Evolutionary conservation across 768 basidiomycete species (phyloP).

Genomic region (Boletus rubropictus): DNA sequence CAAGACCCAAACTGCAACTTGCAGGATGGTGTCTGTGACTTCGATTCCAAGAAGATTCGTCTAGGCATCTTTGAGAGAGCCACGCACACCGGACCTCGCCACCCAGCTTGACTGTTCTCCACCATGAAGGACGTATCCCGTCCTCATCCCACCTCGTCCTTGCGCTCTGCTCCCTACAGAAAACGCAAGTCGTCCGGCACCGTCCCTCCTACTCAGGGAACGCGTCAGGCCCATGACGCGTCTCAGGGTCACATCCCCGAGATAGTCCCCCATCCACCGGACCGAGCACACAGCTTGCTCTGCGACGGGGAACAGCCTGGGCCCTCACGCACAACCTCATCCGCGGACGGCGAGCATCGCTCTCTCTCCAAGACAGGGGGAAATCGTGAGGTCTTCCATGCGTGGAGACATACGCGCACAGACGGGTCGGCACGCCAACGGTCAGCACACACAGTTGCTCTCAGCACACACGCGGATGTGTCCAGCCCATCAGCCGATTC

Average conservation of each 20-base stretch:
- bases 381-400: not conserved
- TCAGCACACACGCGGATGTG: constrained; percentile 8
- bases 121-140: constrained; percentile 25
- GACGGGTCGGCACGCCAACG: constrained; percentile 6
- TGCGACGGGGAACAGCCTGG: constrained; percentile 6
- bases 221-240: constrained; percentile 13
- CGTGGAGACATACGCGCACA: constrained; percentile 3
- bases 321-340: not conserved
- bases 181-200: constrained; percentile 7
- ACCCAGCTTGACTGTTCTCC: constrained; percentile 5
- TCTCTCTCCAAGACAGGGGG: constrained; percentile 5
- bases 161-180: constrained; percentile 16
- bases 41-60: not conserved
- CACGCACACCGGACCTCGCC: constrained; percentile 15
- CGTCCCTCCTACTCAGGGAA: constrained; percentile 7
- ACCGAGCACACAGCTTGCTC: constrained; percentile 6
- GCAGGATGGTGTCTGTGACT: not conserved
- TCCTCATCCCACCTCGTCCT: constrained; percentile 8
- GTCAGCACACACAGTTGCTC: constrained; percentile 1
- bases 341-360: constrained; percentile 3
- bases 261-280: not conserved
- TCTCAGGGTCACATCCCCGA: not conserved
- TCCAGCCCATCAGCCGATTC: constrained; percentile 8
- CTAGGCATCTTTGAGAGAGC: not conserved
- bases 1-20: not conserved